phyloP scores from a whole-genome alignment of 179 eudicot genomes.

The Silene coronaria region DNA sequence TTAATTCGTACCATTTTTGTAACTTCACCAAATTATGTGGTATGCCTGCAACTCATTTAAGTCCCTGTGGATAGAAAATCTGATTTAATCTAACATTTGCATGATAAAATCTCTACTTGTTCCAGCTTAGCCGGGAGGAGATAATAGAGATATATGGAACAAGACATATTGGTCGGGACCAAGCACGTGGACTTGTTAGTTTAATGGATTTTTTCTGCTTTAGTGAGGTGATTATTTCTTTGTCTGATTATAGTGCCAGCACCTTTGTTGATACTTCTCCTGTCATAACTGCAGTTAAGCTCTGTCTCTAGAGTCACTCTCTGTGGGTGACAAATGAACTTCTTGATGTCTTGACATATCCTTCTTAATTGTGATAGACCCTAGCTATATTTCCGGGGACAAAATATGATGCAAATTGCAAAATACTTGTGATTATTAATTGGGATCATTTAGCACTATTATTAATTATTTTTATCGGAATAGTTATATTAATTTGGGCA shows the following conservation, averaged over 20 bases:
- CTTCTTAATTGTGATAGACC: not conserved
- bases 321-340: no score
- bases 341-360: not conserved
- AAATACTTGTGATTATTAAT: not conserved
- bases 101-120: slow-evolving; percentile 6
- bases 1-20: no score
- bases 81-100: slow-evolving; percentile 1
- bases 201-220: slow-evolving; percentile 99
- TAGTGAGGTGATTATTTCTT: slow-evolving; percentile 57
- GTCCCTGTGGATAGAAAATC: not conserved
- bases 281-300: not conserved
- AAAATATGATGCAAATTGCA: not conserved
- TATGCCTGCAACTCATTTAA: not conserved
- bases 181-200: slow-evolving; percentile 82
- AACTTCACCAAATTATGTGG: no score
- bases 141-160: slow-evolving; percentile 80
- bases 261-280: not conserved
- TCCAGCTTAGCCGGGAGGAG: slow-evolving; percentile 69
- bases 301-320: not conserved
- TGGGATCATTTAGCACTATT: not conserved
- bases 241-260: not conserved
- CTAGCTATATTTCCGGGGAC: not conserved
- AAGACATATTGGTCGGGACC: slow-evolving; percentile 91
- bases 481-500: no score
- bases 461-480: no score